Base-by-base conservation (phyloP, 2,329 filamentous ascomycete genomes). In the Aspergillus terreus region DNA sequence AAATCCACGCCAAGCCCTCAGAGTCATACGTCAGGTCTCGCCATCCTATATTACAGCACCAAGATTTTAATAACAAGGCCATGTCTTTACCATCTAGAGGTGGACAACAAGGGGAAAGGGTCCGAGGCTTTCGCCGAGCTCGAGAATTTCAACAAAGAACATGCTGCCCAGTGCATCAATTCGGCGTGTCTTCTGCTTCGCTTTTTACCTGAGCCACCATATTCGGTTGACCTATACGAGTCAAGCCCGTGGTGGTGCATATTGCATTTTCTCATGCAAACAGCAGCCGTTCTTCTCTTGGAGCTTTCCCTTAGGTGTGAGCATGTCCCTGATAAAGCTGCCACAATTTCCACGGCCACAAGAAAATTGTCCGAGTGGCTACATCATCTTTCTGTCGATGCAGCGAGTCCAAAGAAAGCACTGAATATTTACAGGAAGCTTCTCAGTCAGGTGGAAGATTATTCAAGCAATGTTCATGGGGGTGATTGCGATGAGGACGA, bases 191-290 rank as follows among this genome's bases (percentile, higher is more conserved):
- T 70, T 32, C 64, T 72, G 56, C 53, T 77, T 15, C 65, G 62
- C 1, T 58, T 75, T 11, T 68, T 77, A 38, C 73, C 73, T 7
- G 67, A 74, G 36, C 62, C 66, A 7, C 64, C 70, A 12, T 71
- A 74, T 46, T 62, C 68, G 6, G 58, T 63, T 6, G 56, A 68
- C 0, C 58, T 77, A 10, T 64, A 74, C 49, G 64, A 63, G 15
- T 62, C 69, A 14, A 69, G 70, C 1, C 71, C 71, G 12, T 77
- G 74, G 74, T 76, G 73, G 71, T 72, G 67, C 53, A 66, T 72
- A 14, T 60, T 76, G 12, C 73, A 76, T 53, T 73, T 71, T 47
- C 60, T 76, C 6, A 74, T 76, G 63, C 74, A 76, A 58, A 68
- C 74, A 12, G 67, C 69, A 1, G 71, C 70, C 2, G 64, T 77